A percentile compares a stretch with the other conserved stretches of the same genome.
These are phyloP conservation scores for Nannochloris sp. DNA, from an alignment of 139 green algal genomes.

Conservation along the genomic window DNA sequence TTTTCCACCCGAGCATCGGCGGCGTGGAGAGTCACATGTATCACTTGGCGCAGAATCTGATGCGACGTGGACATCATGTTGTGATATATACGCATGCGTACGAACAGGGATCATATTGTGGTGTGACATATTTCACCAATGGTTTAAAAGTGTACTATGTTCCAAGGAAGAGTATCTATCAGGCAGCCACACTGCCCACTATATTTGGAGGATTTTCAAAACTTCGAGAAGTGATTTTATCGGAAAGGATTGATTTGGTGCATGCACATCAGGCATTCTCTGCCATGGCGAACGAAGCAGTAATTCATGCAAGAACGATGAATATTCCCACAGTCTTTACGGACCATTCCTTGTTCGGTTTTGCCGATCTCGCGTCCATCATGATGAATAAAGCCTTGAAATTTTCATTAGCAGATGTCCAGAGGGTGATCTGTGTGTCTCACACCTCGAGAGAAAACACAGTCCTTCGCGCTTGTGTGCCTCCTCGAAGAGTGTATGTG, in stretches of 20 bases:
- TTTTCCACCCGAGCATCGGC: conserved; percentile 92
- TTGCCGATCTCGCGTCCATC: conserved; percentile 77
- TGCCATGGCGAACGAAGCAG: conserved; percentile 68
- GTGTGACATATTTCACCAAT: conserved; percentile 79
- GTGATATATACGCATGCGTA: conserved; percentile 77
- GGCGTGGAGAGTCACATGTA: conserved; percentile 97
- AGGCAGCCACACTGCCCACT: conserved; percentile 54
- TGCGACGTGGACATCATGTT: conserved; percentile 69
- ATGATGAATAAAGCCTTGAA: conserved; percentile 82
- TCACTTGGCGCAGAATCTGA: conserved; percentile 80
- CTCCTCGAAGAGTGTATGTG: conserved; percentile 76
- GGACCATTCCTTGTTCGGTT: conserved; percentile 95
- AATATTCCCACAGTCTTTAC: conserved; percentile 87
- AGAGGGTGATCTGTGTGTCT: conserved; percentile 82
- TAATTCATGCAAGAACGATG: conserved; percentile 75
- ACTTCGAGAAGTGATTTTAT: conserved; percentile 54
- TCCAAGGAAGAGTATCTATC: conserved; percentile 59
- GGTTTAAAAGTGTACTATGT: conserved; percentile 97
- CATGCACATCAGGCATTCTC: conserved; percentile 87
- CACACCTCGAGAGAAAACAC: conserved; percentile 97
- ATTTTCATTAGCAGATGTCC: conserved; percentile 60
- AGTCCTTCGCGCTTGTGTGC: conserved; percentile 77
- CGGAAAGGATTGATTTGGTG: conserved; percentile 73
- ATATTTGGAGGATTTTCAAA: conserved; percentile 52
- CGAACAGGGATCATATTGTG: conserved; percentile 33